Conservation (phyloP, 192 early-diverging fungal genomes). For the Rhizoclosmatium sp. region DNA sequence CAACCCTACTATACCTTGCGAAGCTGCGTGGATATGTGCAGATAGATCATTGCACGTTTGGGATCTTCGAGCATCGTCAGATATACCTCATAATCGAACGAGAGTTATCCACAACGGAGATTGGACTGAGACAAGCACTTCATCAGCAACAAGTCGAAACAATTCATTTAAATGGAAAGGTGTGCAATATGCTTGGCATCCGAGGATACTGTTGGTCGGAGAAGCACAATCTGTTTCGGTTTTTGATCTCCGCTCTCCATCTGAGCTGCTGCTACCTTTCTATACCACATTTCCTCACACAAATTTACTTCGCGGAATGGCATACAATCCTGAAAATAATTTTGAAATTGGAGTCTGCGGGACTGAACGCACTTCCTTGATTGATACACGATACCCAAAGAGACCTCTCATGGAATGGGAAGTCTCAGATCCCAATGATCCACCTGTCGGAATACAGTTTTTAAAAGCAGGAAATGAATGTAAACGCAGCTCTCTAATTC, state of each 20-base stretch:
- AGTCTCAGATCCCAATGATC: slow-evolving; percentile 11
- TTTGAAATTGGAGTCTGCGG: slow-evolving; percentile 26
- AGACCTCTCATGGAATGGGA: slow-evolving; percentile 24
- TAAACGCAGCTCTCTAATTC: not conserved
- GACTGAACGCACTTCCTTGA: slow-evolving; percentile 9
- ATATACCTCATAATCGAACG: not conserved
- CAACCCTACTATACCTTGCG: slow-evolving; percentile 23
- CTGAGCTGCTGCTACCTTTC: slow-evolving; percentile 14
- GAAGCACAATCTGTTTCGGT: slow-evolving; percentile 16
- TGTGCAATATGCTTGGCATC: slow-evolving; percentile 34
- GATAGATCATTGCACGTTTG: slow-evolving; percentile 18
- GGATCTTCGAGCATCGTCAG: slow-evolving; percentile 14
- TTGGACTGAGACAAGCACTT: not conserved
- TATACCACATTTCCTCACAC: not conserved
- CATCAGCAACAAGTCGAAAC: not conserved
- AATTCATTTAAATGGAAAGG: slow-evolving; percentile 29
- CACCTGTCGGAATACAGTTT: slow-evolving; percentile 27
- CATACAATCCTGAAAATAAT: not conserved
- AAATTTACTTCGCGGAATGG: slow-evolving; percentile 11
- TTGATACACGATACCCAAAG: slow-evolving; percentile 32
- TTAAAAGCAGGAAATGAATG: slow-evolving; percentile 1
- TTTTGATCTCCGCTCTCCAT: slow-evolving; percentile 26
- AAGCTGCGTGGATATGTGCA: slow-evolving; percentile 34
- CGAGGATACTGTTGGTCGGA: slow-evolving; percentile 17
- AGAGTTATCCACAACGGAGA: not conserved